Percentiles rank a stretch among this genome's conserved stretches.
phyloP scores from a whole-genome alignment of 2,329 filamentous ascomycete genomes.

The Macrophomina phaseolina region DNA sequence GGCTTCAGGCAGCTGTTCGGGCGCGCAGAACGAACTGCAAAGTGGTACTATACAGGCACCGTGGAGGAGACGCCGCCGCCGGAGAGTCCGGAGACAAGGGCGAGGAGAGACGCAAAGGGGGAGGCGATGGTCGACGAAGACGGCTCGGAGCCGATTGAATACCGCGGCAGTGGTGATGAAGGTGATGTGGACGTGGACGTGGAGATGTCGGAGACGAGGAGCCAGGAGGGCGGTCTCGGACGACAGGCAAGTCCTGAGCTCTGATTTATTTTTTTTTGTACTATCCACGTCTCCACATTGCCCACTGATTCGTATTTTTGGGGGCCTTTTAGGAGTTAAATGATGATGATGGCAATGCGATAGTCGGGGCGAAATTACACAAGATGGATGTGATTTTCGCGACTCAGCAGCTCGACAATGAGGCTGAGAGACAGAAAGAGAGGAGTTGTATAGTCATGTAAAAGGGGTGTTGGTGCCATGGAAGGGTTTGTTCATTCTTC shows the following conservation, averaged over 20 bases:
- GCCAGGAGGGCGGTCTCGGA: background rate
- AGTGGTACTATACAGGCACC: background rate
- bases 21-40: background rate
- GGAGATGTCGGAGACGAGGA: background rate
- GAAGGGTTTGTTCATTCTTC: background rate
- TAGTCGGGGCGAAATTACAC: background rate
- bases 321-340: background rate
- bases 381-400: background rate
- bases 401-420: background rate
- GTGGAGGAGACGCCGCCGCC: conserved; percentile 17
- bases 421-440: background rate
- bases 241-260: conserved; percentile 21
- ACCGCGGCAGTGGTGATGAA: background rate
- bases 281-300: background rate
- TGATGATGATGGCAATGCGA: background rate
- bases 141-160: background rate
- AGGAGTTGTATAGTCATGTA: background rate
- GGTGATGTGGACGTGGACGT: background rate
- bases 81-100: background rate
- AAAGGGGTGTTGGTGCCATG: background rate
- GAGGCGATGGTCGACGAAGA: background rate
- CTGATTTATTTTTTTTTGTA: background rate
- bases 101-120: background rate
- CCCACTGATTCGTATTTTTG: background rate
- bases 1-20: background rate